Evolutionary conservation across 1,284 basidiomycete genomes (phyloP), one percentile per base, ranked within the genome.

Genomic region (Trichosporon faecale): DNA sequence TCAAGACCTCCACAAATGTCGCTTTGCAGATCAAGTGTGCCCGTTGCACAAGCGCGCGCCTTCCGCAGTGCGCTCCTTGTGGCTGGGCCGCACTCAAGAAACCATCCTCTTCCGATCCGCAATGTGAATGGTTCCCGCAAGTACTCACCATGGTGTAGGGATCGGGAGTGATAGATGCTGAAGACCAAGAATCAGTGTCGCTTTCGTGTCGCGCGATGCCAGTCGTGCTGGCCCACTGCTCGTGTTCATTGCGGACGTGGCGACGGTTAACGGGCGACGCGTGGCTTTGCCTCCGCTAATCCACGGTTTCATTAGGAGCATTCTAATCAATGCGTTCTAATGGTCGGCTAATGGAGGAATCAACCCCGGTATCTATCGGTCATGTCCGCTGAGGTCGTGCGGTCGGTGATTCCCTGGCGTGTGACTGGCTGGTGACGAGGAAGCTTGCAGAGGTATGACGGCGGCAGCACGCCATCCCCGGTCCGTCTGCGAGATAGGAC

Each of bases 141-240:
- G n/a, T 3, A 61, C 66, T 67, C 57, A 67, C 66, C 66, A 67
- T 67, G 52, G 9, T 67, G 46, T 52, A 40, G 57, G 46, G 25
- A 12, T 44, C 9, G 52, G 40, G 55, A 29, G 66, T 66, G 66
- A 23, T 40, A 29, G 55, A 18, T 44, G 25, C 18, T n/a, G 9
- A 61, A 61, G 57, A 31, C 18, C 27, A 12, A 61, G 12, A n/a
- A 31, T 18, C n/a, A n/a, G n/a, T n/a, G 23, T n/a, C 29, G 27
- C 57, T 61, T 61, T 61, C 57, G 27, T n/a, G 57, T 61, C 57
- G 57, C 57, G 57, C 57, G 29, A 61, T 61, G 29, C 46, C 23
- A 9, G 49, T 25, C 49, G 49, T 52, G 49, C 57, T 31, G 57
- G 27, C 57, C 23, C 29, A 23, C 29, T 21, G 57, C 6, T 61